Evolutionary conservation across 176 grass and related monocot genomes (phyloP), one percentile per base, ranked within the genome.

Genomic region (Eleusine coracana): DNA sequence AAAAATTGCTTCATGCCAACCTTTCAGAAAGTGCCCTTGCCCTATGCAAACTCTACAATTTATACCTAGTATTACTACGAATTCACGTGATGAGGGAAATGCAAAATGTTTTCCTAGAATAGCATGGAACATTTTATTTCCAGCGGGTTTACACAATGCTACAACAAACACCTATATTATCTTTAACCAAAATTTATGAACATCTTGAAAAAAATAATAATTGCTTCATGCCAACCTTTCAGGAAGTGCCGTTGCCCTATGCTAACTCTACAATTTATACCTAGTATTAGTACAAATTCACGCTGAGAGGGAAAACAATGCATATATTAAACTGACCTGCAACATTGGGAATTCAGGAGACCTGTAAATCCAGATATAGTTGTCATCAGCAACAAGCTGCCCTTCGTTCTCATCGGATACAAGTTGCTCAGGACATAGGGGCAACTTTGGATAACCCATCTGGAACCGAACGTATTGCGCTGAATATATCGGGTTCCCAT

Each of bases 291-390:
- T 3, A 25, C 10, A 68, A 14, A 14, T 15, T 48, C 25, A 68
- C 25, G 1, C 21, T 25, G 3, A 79, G 0, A 0, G 45, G 17
- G 14, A 4, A 31, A 46, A 45, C 10, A 73, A 44, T 41, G 42
- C 60, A 83, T 0, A 28, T 59, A 5, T 5, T 5, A 36, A 66
- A 82, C 71, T 66, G 3, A 95, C 93, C 78, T 95, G 90, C 62
- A 66, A 3, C 93, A 95, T 95, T 67, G 85, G 87, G 59, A 92
- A 95, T 69, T 95, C 75, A 25, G 87, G 93, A 74, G 93, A 95
- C 36, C 84, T 82, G 50, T 95, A 95, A 20, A 71, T 92, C 89
- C 87, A 95, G 13, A 76, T 36, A 52, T 92, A 92, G 69, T 90
- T 86, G 36, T 64, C 58, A 50, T 88, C 75, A 61, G 45, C 68